Conservation (phyloP, 2,329 filamentous ascomycete genomes). For the Monosporascus sp. region DNA sequence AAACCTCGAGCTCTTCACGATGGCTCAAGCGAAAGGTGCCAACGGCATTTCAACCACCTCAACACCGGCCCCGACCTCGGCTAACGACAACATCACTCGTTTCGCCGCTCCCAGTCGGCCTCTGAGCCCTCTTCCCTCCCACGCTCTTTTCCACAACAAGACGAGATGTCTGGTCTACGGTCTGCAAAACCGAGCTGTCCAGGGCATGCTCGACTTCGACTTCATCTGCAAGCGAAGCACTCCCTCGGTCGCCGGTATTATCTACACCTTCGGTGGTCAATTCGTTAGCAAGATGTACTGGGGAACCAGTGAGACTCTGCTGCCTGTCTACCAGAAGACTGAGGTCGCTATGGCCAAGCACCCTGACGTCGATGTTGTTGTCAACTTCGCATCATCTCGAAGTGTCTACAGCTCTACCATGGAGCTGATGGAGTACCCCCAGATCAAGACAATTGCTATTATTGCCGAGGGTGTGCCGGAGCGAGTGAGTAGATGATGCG, state of each 20-base stretch:
- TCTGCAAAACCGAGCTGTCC: constrained; percentile 89
- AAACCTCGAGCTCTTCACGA: constrained; percentile 32
- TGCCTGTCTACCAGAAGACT: constrained; percentile 95
- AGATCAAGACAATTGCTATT: constrained; percentile 98
- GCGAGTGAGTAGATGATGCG: constrained; percentile 58
- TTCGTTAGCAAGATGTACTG: constrained; percentile 99
- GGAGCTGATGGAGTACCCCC: constrained; percentile 95
- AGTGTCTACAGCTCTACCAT: constrained; percentile 98
- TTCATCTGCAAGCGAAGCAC: constrained; percentile 99
- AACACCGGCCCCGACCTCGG: constrained; percentile 52
- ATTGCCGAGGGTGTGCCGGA: constrained; percentile 99
- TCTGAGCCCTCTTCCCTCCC: constrained; percentile 78
- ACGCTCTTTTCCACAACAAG: constrained; percentile 98
- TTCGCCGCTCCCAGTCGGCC: constrained; percentile 91
- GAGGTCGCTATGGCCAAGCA: constrained; percentile 94
- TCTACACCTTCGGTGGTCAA: constrained; percentile 99
- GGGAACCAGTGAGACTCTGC: constrained; percentile 97
- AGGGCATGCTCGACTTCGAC: constrained; percentile 97
- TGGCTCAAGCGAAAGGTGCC: constrained; percentile 49
- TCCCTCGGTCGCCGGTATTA: constrained; percentile 96
- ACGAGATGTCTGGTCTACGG: constrained; percentile 99
- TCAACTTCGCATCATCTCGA: constrained; percentile 99
- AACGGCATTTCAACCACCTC: constrained; percentile 37
- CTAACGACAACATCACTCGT: constrained; percentile 98
- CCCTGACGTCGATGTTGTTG: constrained; percentile 91